These are phyloP conservation scores for Fraxinus nigra DNA, from an alignment of 305 asterid species.

Conservation along the genomic window DNA sequence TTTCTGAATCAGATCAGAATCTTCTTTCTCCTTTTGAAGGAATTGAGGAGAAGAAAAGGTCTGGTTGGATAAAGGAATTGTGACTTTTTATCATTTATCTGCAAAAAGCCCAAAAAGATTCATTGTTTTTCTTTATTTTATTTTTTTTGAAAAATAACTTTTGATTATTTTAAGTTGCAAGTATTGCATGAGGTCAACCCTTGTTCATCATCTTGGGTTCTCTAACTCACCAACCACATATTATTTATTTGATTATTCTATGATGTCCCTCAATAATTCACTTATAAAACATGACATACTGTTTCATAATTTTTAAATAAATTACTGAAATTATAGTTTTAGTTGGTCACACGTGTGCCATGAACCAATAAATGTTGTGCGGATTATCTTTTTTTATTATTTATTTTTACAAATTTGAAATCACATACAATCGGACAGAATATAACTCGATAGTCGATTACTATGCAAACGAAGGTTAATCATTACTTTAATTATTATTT, in stretches of 20 bases:
- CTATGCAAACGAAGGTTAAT: background rate
- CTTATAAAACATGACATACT: background rate
- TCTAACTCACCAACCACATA: slow-evolving; percentile 15
- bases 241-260: background rate
- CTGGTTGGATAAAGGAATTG: slow-evolving; percentile 28
- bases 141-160: background rate
- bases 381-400: background rate
- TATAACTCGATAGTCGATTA: background rate
- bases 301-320: background rate
- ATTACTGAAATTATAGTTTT: too few relatives aligned
- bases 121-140: slow-evolving; percentile 1
- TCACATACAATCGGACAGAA: background rate
- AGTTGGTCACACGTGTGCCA: slow-evolving; percentile 20
- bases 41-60: slow-evolving; percentile 18
- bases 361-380: slow-evolving; percentile 11
- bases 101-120: slow-evolving; percentile 21
- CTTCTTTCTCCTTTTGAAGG: slow-evolving; percentile 27
- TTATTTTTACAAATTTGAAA: background rate
- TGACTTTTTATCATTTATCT: slow-evolving; percentile 40
- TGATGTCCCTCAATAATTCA: background rate
- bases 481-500: too few relatives aligned
- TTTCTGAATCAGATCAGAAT: slow-evolving; percentile 53
- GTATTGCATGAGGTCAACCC: slow-evolving; percentile 22
- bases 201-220: slow-evolving; percentile 2
- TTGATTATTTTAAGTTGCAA: slow-evolving; percentile 7